Conservation (phyloP, 2,329 filamentous ascomycete genomes). For the Cordyceps javanica region DNA sequence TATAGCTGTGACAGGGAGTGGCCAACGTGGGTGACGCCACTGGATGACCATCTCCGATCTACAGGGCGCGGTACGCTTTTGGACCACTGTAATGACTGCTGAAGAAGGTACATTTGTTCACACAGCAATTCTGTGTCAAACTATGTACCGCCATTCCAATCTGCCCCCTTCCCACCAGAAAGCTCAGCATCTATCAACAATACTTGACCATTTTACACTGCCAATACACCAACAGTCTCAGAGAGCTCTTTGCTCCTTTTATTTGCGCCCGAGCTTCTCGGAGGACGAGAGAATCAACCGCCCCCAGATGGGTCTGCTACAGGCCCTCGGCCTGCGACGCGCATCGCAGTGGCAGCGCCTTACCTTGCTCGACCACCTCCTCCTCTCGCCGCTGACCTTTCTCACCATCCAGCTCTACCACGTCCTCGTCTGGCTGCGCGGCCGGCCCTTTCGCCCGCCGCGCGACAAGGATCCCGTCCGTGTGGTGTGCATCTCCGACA, state of each 20-base stretch:
- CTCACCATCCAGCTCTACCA: slow-evolving; percentile 58
- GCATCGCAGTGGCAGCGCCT: slow-evolving; percentile 40
- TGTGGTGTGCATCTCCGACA: slow-evolving; percentile 86
- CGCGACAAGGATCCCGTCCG: slow-evolving; percentile 53
- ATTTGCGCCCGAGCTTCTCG: background rate
- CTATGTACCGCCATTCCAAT: background rate
- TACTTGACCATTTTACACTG: background rate
- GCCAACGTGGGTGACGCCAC: background rate
- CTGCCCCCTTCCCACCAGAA: background rate
- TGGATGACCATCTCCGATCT: background rate
- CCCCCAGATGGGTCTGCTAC: slow-evolving; percentile 38
- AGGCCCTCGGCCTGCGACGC: slow-evolving; percentile 41
- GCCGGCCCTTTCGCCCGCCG: slow-evolving; percentile 54
- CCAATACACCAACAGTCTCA: background rate
- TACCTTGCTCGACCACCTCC: slow-evolving; percentile 54
- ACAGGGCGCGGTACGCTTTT: background rate
- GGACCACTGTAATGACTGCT: background rate
- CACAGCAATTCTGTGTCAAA: background rate
- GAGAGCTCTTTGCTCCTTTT: background rate
- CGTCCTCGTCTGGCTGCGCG: slow-evolving; percentile 61
- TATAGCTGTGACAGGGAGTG: background rate
- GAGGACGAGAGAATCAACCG: background rate
- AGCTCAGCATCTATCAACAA: background rate
- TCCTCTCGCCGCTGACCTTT: slow-evolving; percentile 62
- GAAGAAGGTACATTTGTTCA: background rate